phyloP scores from a whole-genome alignment of 257 asterid species.

The Capsicum rhomboideum region DNA sequence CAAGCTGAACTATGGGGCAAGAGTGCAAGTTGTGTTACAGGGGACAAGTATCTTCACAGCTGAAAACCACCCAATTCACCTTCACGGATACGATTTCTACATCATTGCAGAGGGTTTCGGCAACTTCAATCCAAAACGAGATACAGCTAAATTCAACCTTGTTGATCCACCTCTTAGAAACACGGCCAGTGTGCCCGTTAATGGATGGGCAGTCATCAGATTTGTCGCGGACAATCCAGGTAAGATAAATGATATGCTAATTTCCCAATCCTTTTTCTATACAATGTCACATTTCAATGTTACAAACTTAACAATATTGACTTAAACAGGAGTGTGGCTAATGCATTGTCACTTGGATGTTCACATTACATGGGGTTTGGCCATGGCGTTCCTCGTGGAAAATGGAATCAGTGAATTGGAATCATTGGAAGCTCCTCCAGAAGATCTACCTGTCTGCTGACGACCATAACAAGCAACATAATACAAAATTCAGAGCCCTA shows the following conservation, averaged over 20 bases:
- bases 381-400: conserved; percentile 72
- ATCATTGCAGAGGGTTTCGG: conserved; percentile 83
- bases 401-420: conserved; percentile 57
- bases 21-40: conserved; percentile 78
- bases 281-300: background rate
- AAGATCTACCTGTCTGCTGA: conserved; percentile 59
- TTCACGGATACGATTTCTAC: conserved; percentile 85
- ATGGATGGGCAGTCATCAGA: conserved; percentile 89
- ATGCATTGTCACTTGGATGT: conserved; percentile 92
- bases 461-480: background rate
- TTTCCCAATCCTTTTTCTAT: background rate
- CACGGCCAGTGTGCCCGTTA: conserved; percentile 76
- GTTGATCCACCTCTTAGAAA: conserved; percentile 78
- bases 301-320: background rate
- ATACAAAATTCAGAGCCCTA: background rate
- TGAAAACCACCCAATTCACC: conserved; percentile 91
- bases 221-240: conserved; percentile 98
- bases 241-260: conserved; percentile 4
- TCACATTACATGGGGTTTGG: conserved; percentile 78
- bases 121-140: conserved; percentile 53
- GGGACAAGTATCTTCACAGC: conserved; percentile 80
- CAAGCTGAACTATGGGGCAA: conserved; percentile 57
- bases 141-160: conserved; percentile 60
- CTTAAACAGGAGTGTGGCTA: conserved; percentile 64
- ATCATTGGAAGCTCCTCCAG: conserved; percentile 51